Evolutionary conservation across 169 alveolate genomes (phyloP).

Genomic region (Ichthyophthirius multifiliis): DNA sequence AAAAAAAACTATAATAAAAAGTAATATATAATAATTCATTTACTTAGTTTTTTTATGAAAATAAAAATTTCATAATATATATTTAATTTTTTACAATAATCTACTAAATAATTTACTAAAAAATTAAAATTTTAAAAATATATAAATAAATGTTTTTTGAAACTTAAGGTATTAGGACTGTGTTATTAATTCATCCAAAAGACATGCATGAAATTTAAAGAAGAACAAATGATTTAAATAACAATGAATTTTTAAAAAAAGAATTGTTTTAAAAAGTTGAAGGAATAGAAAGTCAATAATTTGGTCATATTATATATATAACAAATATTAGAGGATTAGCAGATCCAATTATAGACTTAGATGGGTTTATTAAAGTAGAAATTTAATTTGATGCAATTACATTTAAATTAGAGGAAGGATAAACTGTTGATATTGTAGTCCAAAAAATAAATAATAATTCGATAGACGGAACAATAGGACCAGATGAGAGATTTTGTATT

Average conservation of each 20-base stretch:
- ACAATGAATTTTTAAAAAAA: neutral
- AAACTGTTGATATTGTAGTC: neutral
- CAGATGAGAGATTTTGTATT: neutral
- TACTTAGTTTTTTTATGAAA: no score
- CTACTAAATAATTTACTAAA: no score
- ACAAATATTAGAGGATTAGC: neutral
- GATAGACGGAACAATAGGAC: neutral
- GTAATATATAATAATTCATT: no score
- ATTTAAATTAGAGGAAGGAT: neutral
- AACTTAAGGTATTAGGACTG: no score
- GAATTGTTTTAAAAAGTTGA: slow-evolving; percentile 4
- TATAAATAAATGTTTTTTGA: no score
- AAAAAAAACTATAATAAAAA: no score
- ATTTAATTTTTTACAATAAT: no score
- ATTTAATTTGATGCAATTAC: neutral
- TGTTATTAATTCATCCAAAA: no score
- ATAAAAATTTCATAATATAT: no score
- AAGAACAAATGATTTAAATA: no score
- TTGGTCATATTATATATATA: neutral
- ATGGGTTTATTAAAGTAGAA: slow-evolving; percentile 5
- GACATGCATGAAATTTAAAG: no score
- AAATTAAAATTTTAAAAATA: no score
- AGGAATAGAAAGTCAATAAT: neutral
- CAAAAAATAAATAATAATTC: neutral
- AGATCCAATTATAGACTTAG: neutral